Conservation (phyloP, 495 filamentous ascomycete genomes). For the Penicillium parvum region DNA sequence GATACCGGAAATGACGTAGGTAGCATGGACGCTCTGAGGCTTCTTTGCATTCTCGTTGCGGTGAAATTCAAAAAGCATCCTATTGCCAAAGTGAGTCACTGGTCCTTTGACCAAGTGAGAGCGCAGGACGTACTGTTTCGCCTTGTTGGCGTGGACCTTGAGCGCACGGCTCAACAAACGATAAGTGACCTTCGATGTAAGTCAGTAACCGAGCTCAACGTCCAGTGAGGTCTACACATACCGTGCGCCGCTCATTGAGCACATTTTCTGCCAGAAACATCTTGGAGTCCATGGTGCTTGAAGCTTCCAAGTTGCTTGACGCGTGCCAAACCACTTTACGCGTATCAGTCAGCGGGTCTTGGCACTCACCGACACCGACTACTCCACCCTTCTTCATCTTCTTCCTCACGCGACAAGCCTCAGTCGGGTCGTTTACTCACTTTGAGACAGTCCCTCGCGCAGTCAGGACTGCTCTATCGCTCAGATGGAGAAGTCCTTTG, state of each 20-base stretch:
- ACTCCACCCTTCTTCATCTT: conserved; percentile 13
- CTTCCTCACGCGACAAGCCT: not conserved
- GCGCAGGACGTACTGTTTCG: conserved; percentile 64
- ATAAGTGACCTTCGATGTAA: conserved; percentile 71
- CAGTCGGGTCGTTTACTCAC: not conserved
- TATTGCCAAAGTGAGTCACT: conserved; percentile 24
- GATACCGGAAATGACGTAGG: conserved; percentile 75
- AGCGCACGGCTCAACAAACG: conserved; percentile 72
- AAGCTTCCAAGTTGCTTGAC: conserved; percentile 21
- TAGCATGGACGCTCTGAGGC: conserved; percentile 72
- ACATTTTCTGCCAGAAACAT: conserved; percentile 71
- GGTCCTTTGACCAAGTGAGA: not conserved
- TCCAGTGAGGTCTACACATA: conserved; percentile 35
- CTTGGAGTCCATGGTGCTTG: conserved; percentile 50
- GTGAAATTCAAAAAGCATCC: conserved; percentile 91
- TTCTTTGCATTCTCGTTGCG: conserved; percentile 71
- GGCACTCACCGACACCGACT: conserved; percentile 19
- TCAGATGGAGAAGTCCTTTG: conserved; percentile 46
- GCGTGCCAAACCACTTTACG: conserved; percentile 47
- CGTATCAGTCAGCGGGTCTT: conserved; percentile 50
- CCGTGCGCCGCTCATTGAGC: conserved; percentile 70
- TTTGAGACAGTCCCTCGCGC: not conserved
- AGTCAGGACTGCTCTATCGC: not conserved
- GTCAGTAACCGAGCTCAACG: conserved; percentile 2
- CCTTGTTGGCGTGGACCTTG: conserved; percentile 74